Evolutionary conservation across 805 yeast species (phyloP).

Genomic region (Helenozyma rhizophorensis): DNA sequence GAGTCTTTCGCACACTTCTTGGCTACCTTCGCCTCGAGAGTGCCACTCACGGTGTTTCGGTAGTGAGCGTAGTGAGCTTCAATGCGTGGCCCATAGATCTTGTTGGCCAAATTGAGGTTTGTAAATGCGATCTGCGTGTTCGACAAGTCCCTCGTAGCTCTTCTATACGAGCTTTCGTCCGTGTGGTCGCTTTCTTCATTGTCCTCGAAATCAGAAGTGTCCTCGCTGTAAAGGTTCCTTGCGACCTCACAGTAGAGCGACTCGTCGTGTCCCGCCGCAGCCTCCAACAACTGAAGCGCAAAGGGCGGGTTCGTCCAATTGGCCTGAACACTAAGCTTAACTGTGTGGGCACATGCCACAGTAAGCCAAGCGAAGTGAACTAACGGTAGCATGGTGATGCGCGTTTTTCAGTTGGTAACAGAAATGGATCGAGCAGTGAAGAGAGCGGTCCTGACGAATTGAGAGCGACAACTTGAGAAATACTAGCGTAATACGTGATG

Average conservation of each 20-base stretch:
- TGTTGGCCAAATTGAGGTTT: conserved; percentile 43
- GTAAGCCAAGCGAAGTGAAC: too few species aligned
- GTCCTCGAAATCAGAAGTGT: conserved; percentile 12
- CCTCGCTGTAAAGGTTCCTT: conserved; percentile 3
- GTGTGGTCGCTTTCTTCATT: conserved; percentile 1
- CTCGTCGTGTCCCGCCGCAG: conserved; percentile 11
- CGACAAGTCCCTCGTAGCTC: not conserved
- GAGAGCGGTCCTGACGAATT: too few species aligned
- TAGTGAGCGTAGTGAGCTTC: conserved; percentile 60
- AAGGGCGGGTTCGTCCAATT: conserved; percentile 13
- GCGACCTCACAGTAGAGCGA: conserved; percentile 6
- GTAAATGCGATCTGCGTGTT: conserved; percentile 20
- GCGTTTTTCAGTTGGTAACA: too few species aligned
- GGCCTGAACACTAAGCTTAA: conserved; percentile 5
- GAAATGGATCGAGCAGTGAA: too few species aligned
- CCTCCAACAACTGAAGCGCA: conserved; percentile 13
- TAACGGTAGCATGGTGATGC: too few species aligned
- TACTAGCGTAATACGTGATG: too few species aligned
- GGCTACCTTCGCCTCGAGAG: conserved; percentile 14
- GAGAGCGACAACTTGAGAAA: too few species aligned
- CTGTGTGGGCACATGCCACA: not conserved
- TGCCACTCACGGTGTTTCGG: conserved; percentile 26
- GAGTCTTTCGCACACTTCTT: conserved; percentile 25
- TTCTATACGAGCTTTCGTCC: not conserved
- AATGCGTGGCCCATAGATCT: conserved; percentile 56